Conservation (phyloP, 2,329 filamentous ascomycete genomes). For the Talaromyces marneffei region DNA sequence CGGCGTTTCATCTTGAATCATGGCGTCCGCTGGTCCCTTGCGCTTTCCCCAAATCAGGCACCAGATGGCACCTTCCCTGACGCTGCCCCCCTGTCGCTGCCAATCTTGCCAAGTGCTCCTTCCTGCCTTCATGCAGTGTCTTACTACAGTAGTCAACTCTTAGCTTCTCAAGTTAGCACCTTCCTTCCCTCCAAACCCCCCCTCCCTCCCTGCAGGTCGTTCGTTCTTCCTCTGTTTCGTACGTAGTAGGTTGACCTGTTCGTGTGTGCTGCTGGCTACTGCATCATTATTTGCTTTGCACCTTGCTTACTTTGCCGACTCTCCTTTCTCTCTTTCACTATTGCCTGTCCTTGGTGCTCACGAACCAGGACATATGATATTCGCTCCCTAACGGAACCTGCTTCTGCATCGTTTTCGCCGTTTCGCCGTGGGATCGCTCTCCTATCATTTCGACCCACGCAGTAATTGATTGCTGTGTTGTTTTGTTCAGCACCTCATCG, state of each 20-base stretch:
- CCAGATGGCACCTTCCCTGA: not conserved
- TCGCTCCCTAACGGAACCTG: not conserved
- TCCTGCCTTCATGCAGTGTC: not conserved
- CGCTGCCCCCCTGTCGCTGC: not conserved
- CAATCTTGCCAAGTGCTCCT: not conserved
- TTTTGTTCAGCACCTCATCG: not conserved
- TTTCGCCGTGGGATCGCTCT: not conserved
- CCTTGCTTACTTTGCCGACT: not conserved
- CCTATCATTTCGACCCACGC: not conserved
- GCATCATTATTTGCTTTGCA: not conserved
- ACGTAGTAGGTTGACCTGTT: not conserved
- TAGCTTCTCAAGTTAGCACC: too few relatives aligned
- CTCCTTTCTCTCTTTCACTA: not conserved
- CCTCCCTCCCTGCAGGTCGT: too few relatives aligned
- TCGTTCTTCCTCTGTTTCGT: not conserved
- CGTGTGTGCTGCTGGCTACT: not conserved
- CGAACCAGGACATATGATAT: not conserved
- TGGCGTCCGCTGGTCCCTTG: slow-evolving; percentile 9
- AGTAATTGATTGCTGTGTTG: not conserved
- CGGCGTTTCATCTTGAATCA: slow-evolving; percentile 12
- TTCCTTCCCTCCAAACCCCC: too few relatives aligned
- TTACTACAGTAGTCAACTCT: too few relatives aligned
- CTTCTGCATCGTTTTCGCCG: not conserved
- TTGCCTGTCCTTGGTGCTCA: not conserved
- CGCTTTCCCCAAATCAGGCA: slow-evolving; percentile 4